Evolutionary conservation across 768 basidiomycete species (phyloP).

Genomic region (Tulasnella sp.): DNA sequence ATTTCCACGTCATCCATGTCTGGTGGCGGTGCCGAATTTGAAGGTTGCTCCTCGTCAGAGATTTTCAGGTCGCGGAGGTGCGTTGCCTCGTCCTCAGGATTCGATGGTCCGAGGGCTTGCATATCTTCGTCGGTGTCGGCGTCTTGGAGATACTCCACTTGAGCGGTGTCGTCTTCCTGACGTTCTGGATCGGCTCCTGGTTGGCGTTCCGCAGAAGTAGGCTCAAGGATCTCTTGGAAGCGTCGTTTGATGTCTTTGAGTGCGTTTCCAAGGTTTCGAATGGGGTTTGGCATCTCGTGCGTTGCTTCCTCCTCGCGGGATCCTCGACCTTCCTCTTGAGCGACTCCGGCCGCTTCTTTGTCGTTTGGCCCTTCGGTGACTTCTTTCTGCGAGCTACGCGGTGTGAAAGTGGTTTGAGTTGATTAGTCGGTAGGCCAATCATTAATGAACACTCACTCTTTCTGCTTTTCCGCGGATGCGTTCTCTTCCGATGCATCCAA

Average conservation of each 20-base stretch:
- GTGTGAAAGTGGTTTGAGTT: background rate
- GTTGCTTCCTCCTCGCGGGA: background rate
- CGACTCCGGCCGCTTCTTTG: conserved; percentile 29
- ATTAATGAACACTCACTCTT: background rate
- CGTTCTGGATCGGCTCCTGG: conserved; percentile 32
- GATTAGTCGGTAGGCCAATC: background rate
- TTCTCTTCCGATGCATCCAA: background rate
- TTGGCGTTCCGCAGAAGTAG: conserved; percentile 30
- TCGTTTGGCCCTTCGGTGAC: conserved; percentile 31
- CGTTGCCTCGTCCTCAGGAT: conserved; percentile 59
- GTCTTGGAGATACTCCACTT: conserved; percentile 68
- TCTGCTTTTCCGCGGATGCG: background rate
- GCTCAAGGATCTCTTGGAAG: conserved; percentile 70
- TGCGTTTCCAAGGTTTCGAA: conserved; percentile 77
- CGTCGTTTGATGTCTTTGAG: conserved; percentile 71
- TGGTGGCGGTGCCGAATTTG: background rate
- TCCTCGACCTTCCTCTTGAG: conserved; percentile 25
- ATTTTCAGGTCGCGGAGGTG: conserved; percentile 75
- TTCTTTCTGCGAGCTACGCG: conserved; percentile 24
- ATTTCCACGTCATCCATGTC: conserved; percentile 22
- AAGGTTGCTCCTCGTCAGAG: conserved; percentile 46
- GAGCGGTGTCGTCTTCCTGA: conserved; percentile 36
- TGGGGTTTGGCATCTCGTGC: conserved; percentile 43
- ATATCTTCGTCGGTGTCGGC: conserved; percentile 62
- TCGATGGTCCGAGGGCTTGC: conserved; percentile 85